Conservation (phyloP, 306 rosid genomes). For the Adenanthera pavonina region DNA sequence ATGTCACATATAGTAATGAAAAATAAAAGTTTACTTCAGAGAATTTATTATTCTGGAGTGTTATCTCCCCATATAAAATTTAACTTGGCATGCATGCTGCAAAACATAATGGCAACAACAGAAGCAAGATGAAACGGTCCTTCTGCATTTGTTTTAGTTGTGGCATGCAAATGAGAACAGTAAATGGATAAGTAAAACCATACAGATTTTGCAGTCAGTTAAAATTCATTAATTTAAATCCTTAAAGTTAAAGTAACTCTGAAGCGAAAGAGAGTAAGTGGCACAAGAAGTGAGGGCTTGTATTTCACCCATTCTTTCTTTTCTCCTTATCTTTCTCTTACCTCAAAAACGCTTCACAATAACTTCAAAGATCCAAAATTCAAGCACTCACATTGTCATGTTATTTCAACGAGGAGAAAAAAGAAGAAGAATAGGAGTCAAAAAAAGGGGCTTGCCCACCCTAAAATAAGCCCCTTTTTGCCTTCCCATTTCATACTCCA, state of each 20-base stretch:
- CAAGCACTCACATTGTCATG: background rate
- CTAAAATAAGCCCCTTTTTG: background rate
- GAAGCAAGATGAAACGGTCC: background rate
- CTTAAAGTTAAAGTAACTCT: background rate
- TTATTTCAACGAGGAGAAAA: background rate
- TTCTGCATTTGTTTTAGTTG: background rate
- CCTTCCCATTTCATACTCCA: background rate
- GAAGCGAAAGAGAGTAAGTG: background rate
- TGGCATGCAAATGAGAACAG: background rate
- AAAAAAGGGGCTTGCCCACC: too few species aligned
- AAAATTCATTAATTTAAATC: background rate
- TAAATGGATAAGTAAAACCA: background rate
- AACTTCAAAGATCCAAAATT: background rate
- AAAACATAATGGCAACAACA: background rate
- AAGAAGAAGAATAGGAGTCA: background rate
- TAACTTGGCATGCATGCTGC: background rate
- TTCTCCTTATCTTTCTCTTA: background rate
- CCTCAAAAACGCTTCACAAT: background rate
- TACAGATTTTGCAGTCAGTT: background rate
- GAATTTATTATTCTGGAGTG: background rate
- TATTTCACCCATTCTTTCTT: background rate
- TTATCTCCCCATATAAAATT: background rate
- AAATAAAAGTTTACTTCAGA: background rate
- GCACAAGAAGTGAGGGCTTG: background rate
- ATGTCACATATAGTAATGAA: conserved; percentile 21